Conservation (phyloP, 139 green algal genomes). For the Desmodesmus armatus region DNA sequence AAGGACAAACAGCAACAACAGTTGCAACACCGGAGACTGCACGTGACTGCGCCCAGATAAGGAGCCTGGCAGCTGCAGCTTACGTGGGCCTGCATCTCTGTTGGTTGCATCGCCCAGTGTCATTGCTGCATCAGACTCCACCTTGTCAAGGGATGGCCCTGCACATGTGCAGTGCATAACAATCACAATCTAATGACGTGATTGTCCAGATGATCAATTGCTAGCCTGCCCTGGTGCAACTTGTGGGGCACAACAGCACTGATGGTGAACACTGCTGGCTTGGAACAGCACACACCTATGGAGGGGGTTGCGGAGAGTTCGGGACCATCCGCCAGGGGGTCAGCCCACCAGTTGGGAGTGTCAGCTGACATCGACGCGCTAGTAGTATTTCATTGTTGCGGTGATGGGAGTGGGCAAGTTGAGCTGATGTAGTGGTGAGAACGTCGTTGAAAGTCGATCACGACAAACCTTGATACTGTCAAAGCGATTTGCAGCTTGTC, state of each 20-base stretch:
- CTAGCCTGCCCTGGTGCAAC: background rate
- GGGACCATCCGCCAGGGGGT: constrained; percentile 3
- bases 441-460: too few relatives aligned
- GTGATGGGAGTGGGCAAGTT: too few relatives aligned
- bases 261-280: background rate
- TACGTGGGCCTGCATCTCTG: constrained; percentile 11
- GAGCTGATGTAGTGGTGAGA: too few relatives aligned
- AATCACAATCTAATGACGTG: background rate
- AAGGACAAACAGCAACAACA: background rate
- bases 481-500: too few relatives aligned
- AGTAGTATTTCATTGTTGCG: too few relatives aligned
- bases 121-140: background rate
- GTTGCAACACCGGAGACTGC: background rate
- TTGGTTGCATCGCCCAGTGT: background rate
- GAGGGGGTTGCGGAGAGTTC: background rate
- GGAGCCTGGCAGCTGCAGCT: background rate
- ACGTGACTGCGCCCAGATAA: background rate
- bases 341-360: constrained; percentile 21
- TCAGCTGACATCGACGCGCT: background rate
- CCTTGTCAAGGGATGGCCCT: background rate
- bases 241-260: background rate
- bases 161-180: background rate
- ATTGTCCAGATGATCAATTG: background rate
- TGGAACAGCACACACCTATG: background rate
- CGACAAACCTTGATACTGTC: too few relatives aligned